Conservation (phyloP, 2,329 filamentous ascomycete genomes). For the Cadophora sp. region DNA sequence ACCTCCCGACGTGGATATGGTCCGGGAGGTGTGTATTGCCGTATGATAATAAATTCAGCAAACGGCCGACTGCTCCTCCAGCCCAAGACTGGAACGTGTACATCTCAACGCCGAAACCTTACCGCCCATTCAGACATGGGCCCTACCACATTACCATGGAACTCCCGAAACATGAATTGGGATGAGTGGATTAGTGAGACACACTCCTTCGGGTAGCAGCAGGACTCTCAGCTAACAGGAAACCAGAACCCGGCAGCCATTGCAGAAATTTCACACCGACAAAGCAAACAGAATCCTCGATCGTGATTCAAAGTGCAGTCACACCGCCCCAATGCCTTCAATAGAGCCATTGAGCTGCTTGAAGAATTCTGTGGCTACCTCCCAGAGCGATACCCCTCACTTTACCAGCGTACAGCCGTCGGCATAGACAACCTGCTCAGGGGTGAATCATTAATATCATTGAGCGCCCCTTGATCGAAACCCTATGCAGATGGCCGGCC, state of each 20-base stretch:
- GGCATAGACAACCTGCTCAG: constrained; percentile 77
- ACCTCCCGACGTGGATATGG: too few relatives aligned
- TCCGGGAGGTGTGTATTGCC: too few relatives aligned
- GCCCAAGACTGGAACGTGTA: too few relatives aligned
- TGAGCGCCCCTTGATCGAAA: constrained; percentile 70
- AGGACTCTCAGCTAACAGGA: too few relatives aligned
- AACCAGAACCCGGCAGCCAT: constrained; percentile 80
- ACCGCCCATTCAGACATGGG: too few relatives aligned
- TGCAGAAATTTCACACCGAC: constrained; percentile 75
- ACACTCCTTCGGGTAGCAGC: too few relatives aligned
- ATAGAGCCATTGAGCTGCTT: constrained; percentile 76
- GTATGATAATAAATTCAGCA: too few relatives aligned
- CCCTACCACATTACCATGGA: too few relatives aligned
- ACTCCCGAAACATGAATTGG: too few relatives aligned
- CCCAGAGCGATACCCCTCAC: constrained; percentile 74
- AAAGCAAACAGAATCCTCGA: constrained; percentile 73
- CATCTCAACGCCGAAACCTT: too few relatives aligned
- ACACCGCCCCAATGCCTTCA: constrained; percentile 72
- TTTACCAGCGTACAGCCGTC: constrained; percentile 68
- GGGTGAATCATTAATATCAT: constrained; percentile 73
- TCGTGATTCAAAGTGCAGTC: constrained; percentile 70
- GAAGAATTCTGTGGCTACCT: constrained; percentile 77
- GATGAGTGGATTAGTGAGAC: too few relatives aligned
- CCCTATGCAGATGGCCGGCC: constrained; percentile 78
- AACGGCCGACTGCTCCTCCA: too few relatives aligned